phyloP scores from a whole-genome alignment of 345 rosid species.

The Lepidium aucheri region DNA sequence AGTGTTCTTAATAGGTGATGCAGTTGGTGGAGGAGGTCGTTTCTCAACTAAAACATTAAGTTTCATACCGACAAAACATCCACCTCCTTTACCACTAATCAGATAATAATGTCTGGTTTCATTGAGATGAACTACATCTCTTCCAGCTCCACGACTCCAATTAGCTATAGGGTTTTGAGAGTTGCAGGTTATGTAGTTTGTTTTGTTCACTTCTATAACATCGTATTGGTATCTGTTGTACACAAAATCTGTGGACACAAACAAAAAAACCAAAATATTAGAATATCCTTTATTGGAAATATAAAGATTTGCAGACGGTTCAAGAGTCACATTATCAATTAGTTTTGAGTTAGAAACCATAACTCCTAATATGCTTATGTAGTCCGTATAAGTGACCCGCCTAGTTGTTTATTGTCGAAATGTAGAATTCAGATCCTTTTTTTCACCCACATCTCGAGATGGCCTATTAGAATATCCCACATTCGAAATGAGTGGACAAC shows the following conservation, averaged over 20 bases:
- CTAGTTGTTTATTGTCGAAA: no score
- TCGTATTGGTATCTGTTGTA: slow-evolving; percentile 84
- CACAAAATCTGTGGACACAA: slow-evolving; percentile 52
- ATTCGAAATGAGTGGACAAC: no score
- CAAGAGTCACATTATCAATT: no score
- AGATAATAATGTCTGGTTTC: slow-evolving; percentile 64
- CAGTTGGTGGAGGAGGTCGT: slow-evolving; percentile 59
- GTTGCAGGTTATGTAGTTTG: slow-evolving; percentile 62
- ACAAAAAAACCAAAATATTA: background rate
- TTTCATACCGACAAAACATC: slow-evolving; percentile 85
- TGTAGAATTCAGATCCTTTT: no score
- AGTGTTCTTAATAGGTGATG: slow-evolving; percentile 33
- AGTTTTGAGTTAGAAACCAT: no score
- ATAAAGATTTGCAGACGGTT: no score
- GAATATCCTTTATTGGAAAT: no score
- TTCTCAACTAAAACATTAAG: slow-evolving; percentile 53
- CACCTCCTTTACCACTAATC: slow-evolving; percentile 81
- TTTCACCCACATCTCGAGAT: no score
- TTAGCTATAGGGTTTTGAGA: slow-evolving; percentile 59
- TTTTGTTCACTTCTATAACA: slow-evolving; percentile 83
- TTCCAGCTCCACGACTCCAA: slow-evolving; percentile 86
- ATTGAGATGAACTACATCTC: slow-evolving; percentile 86
- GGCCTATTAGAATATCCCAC: no score
- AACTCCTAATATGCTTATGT: no score
- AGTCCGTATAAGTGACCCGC: no score